These are phyloP conservation scores for Aspergillus vadensis DNA, from an alignment of 2,329 filamentous ascomycete genomes.

Conservation along the genomic window DNA sequence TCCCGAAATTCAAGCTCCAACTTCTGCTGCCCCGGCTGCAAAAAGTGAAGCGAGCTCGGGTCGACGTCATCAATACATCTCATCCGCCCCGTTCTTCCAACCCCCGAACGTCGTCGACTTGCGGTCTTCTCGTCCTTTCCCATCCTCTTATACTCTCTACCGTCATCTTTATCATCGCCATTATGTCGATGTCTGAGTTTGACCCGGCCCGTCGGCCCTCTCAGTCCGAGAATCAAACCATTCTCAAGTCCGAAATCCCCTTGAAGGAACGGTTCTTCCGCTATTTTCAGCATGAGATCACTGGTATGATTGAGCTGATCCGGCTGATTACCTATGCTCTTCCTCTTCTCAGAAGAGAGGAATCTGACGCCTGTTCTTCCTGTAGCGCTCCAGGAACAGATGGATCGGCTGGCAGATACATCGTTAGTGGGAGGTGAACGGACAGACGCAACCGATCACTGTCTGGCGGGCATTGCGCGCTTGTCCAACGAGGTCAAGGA, in stretches of 20 bases:
- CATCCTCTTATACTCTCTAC: neutral
- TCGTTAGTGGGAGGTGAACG: conserved; percentile 71
- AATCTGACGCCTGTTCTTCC: conserved; percentile 20
- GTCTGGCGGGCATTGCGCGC: conserved; percentile 75
- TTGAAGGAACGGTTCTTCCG: conserved; percentile 80
- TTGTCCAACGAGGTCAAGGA: conserved; percentile 85
- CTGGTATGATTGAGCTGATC: conserved; percentile 53
- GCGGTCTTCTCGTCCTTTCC: neutral
- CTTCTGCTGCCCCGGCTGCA: neutral
- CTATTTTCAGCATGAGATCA: conserved; percentile 76
- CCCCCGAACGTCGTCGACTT: neutral
- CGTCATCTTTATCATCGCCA: conserved; percentile 6
- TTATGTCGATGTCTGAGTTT: conserved; percentile 36
- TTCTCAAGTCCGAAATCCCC: conserved; percentile 41
- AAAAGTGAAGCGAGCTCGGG: conserved; percentile 10
- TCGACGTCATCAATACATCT: conserved; percentile 40
- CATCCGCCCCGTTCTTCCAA: conserved; percentile 1
- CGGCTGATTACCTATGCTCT: conserved; percentile 5
- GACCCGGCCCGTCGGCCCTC: conserved; percentile 33
- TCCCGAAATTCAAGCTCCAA: neutral
- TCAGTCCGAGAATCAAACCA: conserved; percentile 35
- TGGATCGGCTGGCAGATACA: conserved; percentile 66
- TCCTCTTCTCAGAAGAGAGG: conserved; percentile 9
- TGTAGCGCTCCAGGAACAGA: conserved; percentile 73
- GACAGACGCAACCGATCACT: conserved; percentile 76